These are phyloP conservation scores for Fusarium nelsonii DNA, from an alignment of 2,329 filamentous ascomycete species.

Conservation along the genomic window DNA sequence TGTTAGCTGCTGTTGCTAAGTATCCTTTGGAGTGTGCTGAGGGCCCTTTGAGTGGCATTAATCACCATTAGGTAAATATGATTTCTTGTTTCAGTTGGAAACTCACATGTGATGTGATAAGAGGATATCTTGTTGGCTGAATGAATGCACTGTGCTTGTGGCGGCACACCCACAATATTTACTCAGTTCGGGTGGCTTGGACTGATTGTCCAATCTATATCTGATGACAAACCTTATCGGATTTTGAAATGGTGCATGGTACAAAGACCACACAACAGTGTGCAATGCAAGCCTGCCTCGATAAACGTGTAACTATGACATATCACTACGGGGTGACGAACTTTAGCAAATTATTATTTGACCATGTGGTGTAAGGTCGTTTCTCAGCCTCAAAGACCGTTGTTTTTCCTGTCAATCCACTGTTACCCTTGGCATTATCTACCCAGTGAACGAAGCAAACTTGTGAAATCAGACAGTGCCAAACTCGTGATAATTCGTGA, in stretches of 20 bases:
- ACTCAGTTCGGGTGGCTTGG: neutral
- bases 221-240: neutral
- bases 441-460: neutral
- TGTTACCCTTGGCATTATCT: neutral
- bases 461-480: neutral
- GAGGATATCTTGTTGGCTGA: neutral
- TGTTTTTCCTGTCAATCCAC: neutral
- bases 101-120: neutral
- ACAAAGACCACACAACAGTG: neutral
- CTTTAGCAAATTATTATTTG: neutral
- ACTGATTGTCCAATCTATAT: neutral
- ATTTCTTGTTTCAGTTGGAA: neutral
- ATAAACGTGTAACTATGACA: neutral
- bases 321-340: neutral
- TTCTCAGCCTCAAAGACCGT: neutral
- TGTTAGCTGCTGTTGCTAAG: too few species aligned
- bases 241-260: neutral
- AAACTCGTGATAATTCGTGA: too few species aligned
- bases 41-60: neutral
- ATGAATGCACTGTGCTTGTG: neutral
- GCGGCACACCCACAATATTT: neutral
- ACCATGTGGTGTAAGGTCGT: neutral
- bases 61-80: neutral
- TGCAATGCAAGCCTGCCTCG: neutral
- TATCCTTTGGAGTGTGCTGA: neutral